Conservation (phyloP, 495 filamentous ascomycete genomes). For the Neurospora sp. region DNA sequence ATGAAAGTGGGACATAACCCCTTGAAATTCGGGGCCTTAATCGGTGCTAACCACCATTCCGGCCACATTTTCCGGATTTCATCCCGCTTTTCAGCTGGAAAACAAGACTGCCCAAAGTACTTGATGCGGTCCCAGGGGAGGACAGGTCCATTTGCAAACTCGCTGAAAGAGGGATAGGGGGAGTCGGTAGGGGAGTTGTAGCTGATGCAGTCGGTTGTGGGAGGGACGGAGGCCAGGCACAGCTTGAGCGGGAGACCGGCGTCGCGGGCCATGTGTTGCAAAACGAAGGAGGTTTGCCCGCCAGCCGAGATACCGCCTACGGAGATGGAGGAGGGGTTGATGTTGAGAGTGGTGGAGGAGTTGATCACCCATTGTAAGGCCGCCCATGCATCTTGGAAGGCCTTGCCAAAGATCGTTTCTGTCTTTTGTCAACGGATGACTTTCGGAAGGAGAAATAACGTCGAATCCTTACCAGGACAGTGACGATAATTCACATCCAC, state of each 20-base stretch:
- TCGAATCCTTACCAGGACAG: conserved; percentile 25
- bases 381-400: conserved; percentile 37
- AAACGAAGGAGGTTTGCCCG: conserved; percentile 32
- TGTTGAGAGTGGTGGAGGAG: conserved; percentile 26
- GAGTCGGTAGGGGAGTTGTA: conserved; percentile 33
- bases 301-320: conserved; percentile 43
- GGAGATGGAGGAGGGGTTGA: conserved; percentile 33
- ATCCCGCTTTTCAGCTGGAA: conserved; percentile 10
- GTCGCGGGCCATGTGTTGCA: conserved; percentile 41
- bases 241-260: conserved; percentile 32
- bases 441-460: background rate
- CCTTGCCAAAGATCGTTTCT: conserved; percentile 37
- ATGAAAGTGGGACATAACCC: conserved; percentile 36
- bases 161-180: conserved; percentile 34
- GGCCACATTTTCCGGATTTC: conserved; percentile 18
- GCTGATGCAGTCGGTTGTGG: conserved; percentile 26
- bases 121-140: conserved; percentile 39
- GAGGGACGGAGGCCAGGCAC: conserved; percentile 32
- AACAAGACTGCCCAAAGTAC: conserved; percentile 32
- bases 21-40: conserved; percentile 32
- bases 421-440: background rate
- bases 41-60: conserved; percentile 28
- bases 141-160: conserved; percentile 33
- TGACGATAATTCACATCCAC: conserved; percentile 45
- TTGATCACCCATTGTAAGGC: conserved; percentile 30